phyloP scores from a whole-genome alignment of 2,329 filamentous ascomycete species.

The Aspergillus sp. region DNA sequence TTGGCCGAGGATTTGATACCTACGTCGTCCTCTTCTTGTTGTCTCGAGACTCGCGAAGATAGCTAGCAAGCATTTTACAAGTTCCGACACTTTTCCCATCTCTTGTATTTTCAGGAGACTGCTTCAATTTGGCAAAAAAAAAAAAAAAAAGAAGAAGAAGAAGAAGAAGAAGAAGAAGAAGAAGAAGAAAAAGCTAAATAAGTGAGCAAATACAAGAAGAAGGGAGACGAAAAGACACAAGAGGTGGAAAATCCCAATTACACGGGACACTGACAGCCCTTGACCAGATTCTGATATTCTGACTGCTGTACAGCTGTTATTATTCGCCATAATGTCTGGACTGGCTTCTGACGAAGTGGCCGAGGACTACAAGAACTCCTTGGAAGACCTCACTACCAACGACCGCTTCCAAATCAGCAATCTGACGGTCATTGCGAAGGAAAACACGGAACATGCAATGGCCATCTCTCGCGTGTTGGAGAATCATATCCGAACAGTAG shows the following conservation, averaged over 20 bases:
- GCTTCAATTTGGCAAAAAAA: constrained; percentile 16
- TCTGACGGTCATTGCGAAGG: constrained; percentile 92
- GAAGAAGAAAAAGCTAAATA: not conserved
- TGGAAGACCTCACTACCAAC: constrained; percentile 87
- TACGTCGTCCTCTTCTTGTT: constrained; percentile 31
- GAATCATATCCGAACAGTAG: constrained; percentile 91
- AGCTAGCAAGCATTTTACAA: constrained; percentile 43
- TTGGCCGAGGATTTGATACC: constrained; percentile 18
- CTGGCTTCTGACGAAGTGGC: constrained; percentile 73
- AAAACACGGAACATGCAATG: constrained; percentile 92
- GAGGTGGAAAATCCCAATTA: constrained; percentile 7
- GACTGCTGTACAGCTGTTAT: constrained; percentile 25
- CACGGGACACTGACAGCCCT: not conserved
- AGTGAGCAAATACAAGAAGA: not conserved
- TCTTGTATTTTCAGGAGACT: constrained; percentile 26
- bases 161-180: constrained; percentile 9
- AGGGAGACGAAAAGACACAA: constrained; percentile 10
- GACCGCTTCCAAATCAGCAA: constrained; percentile 95
- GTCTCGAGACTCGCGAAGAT: constrained; percentile 35
- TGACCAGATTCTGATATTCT: not conserved
- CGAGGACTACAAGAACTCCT: constrained; percentile 85
- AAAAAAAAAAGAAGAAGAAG: constrained; percentile 10
- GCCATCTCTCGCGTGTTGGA: constrained; percentile 86
- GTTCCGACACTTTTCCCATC: constrained; percentile 32
- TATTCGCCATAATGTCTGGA: constrained; percentile 57